Base-by-base conservation (phyloP, 805 yeast genomes). In the Scheffersomyces amazonensis region DNA sequence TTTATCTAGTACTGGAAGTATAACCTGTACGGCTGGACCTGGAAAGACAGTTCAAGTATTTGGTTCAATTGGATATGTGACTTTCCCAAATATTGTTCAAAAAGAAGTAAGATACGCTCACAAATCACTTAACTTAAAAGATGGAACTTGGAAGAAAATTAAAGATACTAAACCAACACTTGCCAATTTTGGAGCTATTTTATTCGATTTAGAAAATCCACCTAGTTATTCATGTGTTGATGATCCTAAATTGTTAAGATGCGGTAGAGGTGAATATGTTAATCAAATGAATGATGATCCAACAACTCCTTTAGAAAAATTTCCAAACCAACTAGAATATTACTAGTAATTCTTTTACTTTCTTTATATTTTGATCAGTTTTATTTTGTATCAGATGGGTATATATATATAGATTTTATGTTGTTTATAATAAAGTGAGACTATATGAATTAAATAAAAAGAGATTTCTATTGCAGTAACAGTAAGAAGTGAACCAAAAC, bases 21-120 rank as follows among this genome's bases (percentile, higher is more conserved):
- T 54, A 9, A 36, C 43, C 2, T 55, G 60, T 23, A 41, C 38
- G 16, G 41, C 45, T 4, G 38, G 34, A 4, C 49, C 55, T 1
- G 53, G 53, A 9, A 34, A 33, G 23, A 46, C 32, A 16, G 47
- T 46, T 16, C 59, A 54, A 33, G 47, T 55, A 8, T 50, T 54
- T 27, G 44, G 47, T 2, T 35, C 52, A 5, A 36, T 44, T 16
- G 32, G 21, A 9, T 50, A 43, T 25, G 36, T 30, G 12, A 24
- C 13, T 16, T 55, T 48, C 36, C 50, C 53, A 2, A 17, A 35
- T 3, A 53, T 57, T 11, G 34, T 38, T 31, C 40, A 35, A 23
- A 28, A 51, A 15, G 31, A 28, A 15, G 45, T 48, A 3, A 6
- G 22, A 11, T 43, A 36, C 23, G 10, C 5, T 12, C 13, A 13